Base-by-base conservation (phyloP, 129 eudicot species). In the Ambrosia trifida region DNA sequence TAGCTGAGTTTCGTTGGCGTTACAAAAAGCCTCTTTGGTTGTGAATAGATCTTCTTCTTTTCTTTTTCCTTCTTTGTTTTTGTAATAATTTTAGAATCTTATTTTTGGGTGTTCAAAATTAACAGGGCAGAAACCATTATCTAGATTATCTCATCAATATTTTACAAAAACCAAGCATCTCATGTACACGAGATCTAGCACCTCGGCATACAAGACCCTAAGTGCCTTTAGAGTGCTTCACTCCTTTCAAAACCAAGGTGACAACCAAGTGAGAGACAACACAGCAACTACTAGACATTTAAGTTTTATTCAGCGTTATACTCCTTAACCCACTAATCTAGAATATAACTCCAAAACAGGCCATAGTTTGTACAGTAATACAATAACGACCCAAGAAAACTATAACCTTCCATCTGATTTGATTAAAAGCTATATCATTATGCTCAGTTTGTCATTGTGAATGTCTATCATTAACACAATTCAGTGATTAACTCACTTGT, bases 401-500 rank as follows among this genome's bases (percentile, higher is more conserved):
- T 30, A 57, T 33, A 28, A 63, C 19, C 71, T 57, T 50, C 44
- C 40, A 74, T 66, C 57, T 43, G 35, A 40, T 43, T 43, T 41
- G 38, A 13, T 56, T 41, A 40, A 36, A 71, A 56, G 16, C 46
- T 10, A 31, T 66, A 44, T 56, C 38, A 45, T 56, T 56, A 46
- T 67, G 68, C 61, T 28, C 18, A 20, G 35, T 58, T 56, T 30
- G 9, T 57, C 2, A 11, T 56, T 30, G 9, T 57, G 6, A 11
- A 57, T 57, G 36, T 30, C 17, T 52, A 64, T 52, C 72, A 31
- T 38, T 67, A 64, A 54, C 8, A 41, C 13, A 16, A 16, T 66
- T 54, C 52, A 51, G 54, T 40, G n/a, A n/a, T n/a, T n/a, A n/a
- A n/a, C n/a, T n/a, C 17, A 51, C 38, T 74, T 54, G 54, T n/a